These are phyloP conservation scores for Allomyces arbusculus DNA, from an alignment of 192 early-diverging fungal species.

Conservation along the genomic window DNA sequence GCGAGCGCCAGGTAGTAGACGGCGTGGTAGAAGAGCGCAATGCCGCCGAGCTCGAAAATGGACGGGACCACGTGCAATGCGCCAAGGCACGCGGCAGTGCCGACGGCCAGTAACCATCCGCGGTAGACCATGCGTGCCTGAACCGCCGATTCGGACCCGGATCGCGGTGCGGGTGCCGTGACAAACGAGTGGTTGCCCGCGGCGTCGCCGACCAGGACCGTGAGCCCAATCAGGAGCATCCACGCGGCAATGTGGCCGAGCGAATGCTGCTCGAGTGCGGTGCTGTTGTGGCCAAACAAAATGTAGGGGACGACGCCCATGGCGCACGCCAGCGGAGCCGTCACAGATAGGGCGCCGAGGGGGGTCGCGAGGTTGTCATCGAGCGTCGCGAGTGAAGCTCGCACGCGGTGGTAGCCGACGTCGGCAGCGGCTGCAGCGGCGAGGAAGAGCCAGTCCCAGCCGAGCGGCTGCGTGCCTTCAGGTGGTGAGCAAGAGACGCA, in stretches of 20 bases:
- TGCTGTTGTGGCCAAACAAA: neutral
- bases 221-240: neutral
- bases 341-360: neutral
- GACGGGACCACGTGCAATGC: neutral
- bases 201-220: neutral
- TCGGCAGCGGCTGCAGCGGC: neutral
- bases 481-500: neutral
- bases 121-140: neutral
- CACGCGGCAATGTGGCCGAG: neutral
- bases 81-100: neutral
- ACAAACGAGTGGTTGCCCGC: neutral
- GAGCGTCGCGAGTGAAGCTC: neutral
- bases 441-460: neutral
- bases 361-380: neutral
- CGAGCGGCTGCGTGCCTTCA: neutral
- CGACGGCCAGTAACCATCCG: neutral
- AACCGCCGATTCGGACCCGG: too few relatives aligned
- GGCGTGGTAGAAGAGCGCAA: neutral
- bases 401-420: too few relatives aligned
- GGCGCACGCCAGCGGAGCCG: neutral
- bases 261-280: neutral
- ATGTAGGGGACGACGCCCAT: neutral
- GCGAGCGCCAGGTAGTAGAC: neutral
- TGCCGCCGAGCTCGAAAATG: neutral
- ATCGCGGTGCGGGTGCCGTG: neutral